Evolutionary conservation across 2,329 filamentous ascomycete genomes (phyloP), one percentile per base, ranked within the genome.

Genomic region (Talaromyces piceae): DNA sequence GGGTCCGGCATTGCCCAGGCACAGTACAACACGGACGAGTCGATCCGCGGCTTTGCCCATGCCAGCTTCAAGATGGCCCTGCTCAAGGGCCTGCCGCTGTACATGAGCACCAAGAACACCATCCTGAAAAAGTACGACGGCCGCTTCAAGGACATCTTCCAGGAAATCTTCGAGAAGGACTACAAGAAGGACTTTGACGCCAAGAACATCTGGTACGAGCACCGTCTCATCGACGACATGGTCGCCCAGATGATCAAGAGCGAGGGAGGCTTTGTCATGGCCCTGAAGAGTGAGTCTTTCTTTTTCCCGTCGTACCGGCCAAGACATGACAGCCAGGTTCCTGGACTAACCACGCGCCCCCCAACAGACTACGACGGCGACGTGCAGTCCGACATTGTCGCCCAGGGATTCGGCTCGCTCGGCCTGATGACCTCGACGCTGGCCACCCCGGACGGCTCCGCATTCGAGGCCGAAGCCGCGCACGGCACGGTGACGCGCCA

Each of bases 51-150:
- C 56, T 98, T 98, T 66, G 93, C 93, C 52, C 93, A 97, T 69
- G 87, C 93, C 57, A 91, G 85, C 61, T 97, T 98, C 83, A 95
- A 96, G 83, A 82, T 96, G 60, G 91, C 93, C 28, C 76, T 97
- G 43, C 78, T 82, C 72, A 93, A 95, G 81, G 78, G 78, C 57
- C 77, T 95, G 59, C 93, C 93, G n/a, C 79, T 98, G 65, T 98
- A 97, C 79, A 94, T 97, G 91, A 95, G 89, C 81, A 98, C 93
- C 74, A 98, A 98, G 86, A 97, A 97, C 81, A 98, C 93, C 62
- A 98, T 98, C 63, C 78, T 98, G 61, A 98, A 98, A 81, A 91
- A 91, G 73, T 98, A 98, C 75, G 93, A 98, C 68, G 93, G 93
- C 49, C 83, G 88, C 63, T 98, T 98, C 83, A 97, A 97, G 84